Percentiles rank a stretch among this genome's conserved stretches.
Conservation (phyloP, 768 basidiomycete species). For the Hericium alpestre region DNA sequence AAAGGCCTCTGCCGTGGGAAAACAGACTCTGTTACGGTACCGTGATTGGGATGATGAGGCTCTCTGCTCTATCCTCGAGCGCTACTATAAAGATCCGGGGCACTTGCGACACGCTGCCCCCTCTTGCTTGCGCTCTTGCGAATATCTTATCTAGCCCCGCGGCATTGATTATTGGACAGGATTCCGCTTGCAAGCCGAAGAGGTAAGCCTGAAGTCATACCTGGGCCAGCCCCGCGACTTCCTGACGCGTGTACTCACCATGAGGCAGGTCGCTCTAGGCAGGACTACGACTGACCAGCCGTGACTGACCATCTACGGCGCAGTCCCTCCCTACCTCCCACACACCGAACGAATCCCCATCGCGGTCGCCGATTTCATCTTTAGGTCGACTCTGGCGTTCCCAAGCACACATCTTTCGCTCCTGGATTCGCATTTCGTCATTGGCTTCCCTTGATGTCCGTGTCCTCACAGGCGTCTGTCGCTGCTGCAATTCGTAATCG, state of each 20-base stretch:
- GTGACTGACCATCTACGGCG: slow-evolving; percentile 1
- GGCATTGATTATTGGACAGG: neutral
- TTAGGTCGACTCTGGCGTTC: neutral
- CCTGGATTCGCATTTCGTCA: neutral
- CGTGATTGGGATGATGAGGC: neutral
- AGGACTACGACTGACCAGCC: slow-evolving; percentile 3
- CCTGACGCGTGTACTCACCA: slow-evolving; percentile 13
- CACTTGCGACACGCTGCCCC: neutral
- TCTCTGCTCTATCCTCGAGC: neutral
- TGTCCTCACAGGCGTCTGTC: neutral
- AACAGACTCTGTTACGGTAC: neutral
- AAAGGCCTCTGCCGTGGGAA: neutral
- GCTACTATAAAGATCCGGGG: neutral
- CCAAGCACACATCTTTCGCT: neutral
- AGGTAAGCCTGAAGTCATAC: slow-evolving; percentile 3
- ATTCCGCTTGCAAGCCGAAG: neutral
- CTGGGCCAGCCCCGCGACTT: slow-evolving; percentile 10
- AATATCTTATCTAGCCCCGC: neutral
- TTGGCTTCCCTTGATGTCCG: neutral
- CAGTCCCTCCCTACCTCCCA: slow-evolving; percentile 3
- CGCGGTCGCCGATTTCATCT: slow-evolving; percentile 2
- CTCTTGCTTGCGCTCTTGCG: neutral
- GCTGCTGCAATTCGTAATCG: neutral
- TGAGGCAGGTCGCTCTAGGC: slow-evolving; percentile 11
- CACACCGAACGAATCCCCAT: slow-evolving; percentile 2